Evolutionary conservation across 2,329 filamentous ascomycete species (phyloP).

Genomic region (Coniochaeta pulveracea): DNA sequence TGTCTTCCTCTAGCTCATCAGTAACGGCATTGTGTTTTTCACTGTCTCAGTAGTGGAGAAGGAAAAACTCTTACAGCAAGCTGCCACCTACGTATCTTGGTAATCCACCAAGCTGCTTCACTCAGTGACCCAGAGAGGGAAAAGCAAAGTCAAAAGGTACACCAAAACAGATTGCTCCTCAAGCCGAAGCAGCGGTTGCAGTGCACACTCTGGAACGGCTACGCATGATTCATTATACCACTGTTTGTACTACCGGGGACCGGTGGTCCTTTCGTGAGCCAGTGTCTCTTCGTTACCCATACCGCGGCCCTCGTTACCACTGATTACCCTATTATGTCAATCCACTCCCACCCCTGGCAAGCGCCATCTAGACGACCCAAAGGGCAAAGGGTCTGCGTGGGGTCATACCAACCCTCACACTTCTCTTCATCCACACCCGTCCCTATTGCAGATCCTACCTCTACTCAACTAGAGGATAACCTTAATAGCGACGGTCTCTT

Average conservation of each 20-base stretch:
- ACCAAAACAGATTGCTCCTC: too few species aligned
- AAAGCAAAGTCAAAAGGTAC: conserved; percentile 2
- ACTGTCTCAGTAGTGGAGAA: conserved; percentile 1
- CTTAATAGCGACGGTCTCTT: neutral
- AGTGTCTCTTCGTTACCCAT: conserved; percentile 1
- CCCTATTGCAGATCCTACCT: conserved; percentile 3
- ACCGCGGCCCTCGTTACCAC: neutral
- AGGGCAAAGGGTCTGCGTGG: too few species aligned
- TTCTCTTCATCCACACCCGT: neutral
- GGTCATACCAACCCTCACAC: neutral
- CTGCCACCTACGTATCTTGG: neutral
- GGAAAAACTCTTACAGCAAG: conserved; percentile 4
- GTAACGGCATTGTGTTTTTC: neutral
- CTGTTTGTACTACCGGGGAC: conserved; percentile 1
- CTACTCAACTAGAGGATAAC: too few species aligned
- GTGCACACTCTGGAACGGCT: conserved; percentile 3
- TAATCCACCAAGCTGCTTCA: neutral
- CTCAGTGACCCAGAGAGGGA: too few species aligned
- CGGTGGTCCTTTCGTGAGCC: conserved; percentile 1
- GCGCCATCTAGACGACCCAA: conserved; percentile 1
- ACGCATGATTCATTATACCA: neutral
- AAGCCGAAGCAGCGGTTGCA: too few species aligned
- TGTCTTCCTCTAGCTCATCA: neutral
- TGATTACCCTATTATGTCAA: neutral
- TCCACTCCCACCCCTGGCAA: conserved; percentile 1